Percentiles rank a stretch among this genome's conserved stretches.
Evolutionary conservation across 176 grass and related monocot species (phyloP).

Genomic region (Pontederia paniculata): DNA sequence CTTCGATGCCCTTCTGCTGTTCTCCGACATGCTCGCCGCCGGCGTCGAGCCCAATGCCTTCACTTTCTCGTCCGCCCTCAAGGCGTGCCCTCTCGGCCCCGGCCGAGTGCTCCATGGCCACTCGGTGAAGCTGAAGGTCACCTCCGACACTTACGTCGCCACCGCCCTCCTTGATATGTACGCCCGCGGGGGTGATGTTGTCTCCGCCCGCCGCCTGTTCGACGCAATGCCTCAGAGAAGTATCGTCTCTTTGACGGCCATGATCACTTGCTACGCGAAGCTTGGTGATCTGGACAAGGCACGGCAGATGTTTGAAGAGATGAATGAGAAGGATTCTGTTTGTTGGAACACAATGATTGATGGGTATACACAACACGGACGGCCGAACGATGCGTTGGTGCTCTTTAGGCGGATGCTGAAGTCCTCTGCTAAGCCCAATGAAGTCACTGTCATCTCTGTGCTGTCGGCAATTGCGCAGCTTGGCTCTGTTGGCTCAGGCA

Average conservation of each 20-base stretch:
- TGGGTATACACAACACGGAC: slow-evolving; percentile 66
- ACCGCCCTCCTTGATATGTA: slow-evolving; percentile 89
- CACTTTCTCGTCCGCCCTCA: slow-evolving; percentile 63
- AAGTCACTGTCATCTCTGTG: slow-evolving; percentile 44
- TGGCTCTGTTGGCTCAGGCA: slow-evolving; percentile 41
- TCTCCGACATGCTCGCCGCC: slow-evolving; percentile 58
- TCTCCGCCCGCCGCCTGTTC: slow-evolving; percentile 61
- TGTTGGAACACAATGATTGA: slow-evolving; percentile 98
- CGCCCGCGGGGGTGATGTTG: slow-evolving; percentile 49
- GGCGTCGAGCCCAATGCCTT: slow-evolving; percentile 45
- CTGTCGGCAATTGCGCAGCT: slow-evolving; percentile 65
- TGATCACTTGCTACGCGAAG: slow-evolving; percentile 77
- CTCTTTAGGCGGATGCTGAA: slow-evolving; percentile 72
- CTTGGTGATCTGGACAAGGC: slow-evolving; percentile 46
- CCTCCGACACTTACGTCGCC: slow-evolving; percentile 48
- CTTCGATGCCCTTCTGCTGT: slow-evolving; percentile 42
- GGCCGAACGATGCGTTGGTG: slow-evolving; percentile 37
- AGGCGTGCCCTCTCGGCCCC: slow-evolving; percentile 35
- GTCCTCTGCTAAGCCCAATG: slow-evolving; percentile 33
- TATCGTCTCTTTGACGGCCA: slow-evolving; percentile 70
- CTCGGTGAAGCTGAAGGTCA: slow-evolving; percentile 55
- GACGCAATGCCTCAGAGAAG: slow-evolving; percentile 46
- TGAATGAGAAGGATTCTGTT: slow-evolving; percentile 42
- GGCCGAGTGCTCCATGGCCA: slow-evolving; percentile 66
- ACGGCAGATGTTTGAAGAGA: slow-evolving; percentile 48